A percentile compares a stretch with the other conserved stretches of the same genome.
These are phyloP conservation scores for Themeda triandra DNA, from an alignment of 176 grass and related monocot species.

Conservation along the genomic window DNA sequence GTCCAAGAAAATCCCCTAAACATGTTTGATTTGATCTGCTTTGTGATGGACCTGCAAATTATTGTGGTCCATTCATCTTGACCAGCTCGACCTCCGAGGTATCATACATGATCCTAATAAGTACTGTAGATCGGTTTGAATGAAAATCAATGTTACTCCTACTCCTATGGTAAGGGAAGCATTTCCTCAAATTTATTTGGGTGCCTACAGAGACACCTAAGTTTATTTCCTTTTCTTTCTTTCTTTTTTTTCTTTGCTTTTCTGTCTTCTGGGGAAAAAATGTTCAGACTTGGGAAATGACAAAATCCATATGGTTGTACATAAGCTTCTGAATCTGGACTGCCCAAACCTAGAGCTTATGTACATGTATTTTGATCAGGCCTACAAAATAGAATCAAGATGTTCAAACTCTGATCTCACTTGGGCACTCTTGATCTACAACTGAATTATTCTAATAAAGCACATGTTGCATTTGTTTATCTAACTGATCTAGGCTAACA, in stretches of 20 bases:
- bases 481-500: neutral
- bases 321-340: too few relatives aligned
- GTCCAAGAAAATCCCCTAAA: slow-evolving; percentile 23
- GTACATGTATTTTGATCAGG: too few relatives aligned
- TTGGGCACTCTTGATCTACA: neutral
- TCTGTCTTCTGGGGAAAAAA: too few relatives aligned
- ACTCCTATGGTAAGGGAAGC: neutral
- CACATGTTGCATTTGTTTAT: neutral
- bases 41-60: neutral
- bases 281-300: neutral
- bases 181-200: neutral
- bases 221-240: neutral
- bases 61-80: slow-evolving; percentile 19
- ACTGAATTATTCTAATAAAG: neutral
- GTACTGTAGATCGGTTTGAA: neutral
- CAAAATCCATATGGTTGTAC: too few relatives aligned
- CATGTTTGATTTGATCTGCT: slow-evolving; percentile 26
- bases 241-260: too few relatives aligned
- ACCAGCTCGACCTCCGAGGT: slow-evolving; percentile 25
- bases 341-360: too few relatives aligned
- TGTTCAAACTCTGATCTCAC: neutral
- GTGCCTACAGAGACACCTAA: too few relatives aligned
- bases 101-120: neutral
- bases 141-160: neutral
- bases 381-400: neutral